These are phyloP conservation scores for Graphilbum fragrans DNA, from an alignment of 2,329 filamentous ascomycete genomes.

Conservation along the genomic window DNA sequence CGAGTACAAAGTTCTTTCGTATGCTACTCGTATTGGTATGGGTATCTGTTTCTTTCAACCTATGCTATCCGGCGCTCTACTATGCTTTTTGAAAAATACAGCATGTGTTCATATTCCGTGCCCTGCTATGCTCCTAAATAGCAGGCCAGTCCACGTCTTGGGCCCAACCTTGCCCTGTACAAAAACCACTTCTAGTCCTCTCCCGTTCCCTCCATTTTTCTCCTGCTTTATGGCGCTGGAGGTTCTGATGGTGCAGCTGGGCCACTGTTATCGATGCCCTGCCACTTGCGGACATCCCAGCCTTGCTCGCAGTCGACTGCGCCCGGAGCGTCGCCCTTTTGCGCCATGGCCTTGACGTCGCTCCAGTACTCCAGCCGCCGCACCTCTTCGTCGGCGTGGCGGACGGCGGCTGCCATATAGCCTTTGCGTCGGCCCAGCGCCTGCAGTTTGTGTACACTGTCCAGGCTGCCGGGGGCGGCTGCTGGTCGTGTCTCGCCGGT, in stretches of 20 bases:
- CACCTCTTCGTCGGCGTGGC: slow-evolving; percentile 70
- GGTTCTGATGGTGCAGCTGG: slow-evolving; percentile 16
- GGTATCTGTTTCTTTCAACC: too few relatives aligned
- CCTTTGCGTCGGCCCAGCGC: slow-evolving; percentile 33
- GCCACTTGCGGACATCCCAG: slow-evolving; percentile 30
- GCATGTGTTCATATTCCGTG: too few relatives aligned
- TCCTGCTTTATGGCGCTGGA: neutral
- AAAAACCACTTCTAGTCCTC: too few relatives aligned
- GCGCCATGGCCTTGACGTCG: slow-evolving; percentile 60
- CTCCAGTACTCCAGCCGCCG: slow-evolving; percentile 79
- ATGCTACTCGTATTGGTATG: too few relatives aligned
- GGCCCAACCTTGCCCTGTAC: too few relatives aligned
- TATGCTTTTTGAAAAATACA: too few relatives aligned
- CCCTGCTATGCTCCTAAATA: too few relatives aligned
- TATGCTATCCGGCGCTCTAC: too few relatives aligned
- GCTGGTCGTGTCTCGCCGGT: too few relatives aligned
- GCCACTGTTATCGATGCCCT: slow-evolving; percentile 42
- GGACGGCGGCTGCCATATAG: slow-evolving; percentile 61
- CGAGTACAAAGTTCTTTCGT: too few relatives aligned
- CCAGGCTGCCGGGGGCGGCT: neutral
- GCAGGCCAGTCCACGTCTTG: too few relatives aligned
- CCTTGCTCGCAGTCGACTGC: slow-evolving; percentile 11
- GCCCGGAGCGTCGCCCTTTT: slow-evolving; percentile 15
- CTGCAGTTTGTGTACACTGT: neutral
- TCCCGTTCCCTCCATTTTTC: too few relatives aligned